Evolutionary conservation across 208 protist species (phyloP).

Genomic region (Tritrichomonas musculus): DNA sequence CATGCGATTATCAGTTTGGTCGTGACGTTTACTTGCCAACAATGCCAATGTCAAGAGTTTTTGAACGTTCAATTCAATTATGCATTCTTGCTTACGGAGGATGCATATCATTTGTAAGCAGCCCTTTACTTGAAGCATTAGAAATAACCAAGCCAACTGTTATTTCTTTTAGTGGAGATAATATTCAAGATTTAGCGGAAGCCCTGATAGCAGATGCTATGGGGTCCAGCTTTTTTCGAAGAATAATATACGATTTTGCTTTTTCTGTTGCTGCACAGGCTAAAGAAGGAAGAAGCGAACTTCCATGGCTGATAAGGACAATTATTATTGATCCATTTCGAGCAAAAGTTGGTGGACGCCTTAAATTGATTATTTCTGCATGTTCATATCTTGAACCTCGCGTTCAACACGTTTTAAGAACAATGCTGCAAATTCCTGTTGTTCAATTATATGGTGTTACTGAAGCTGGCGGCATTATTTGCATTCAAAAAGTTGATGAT

Average conservation of each 20-base stretch:
- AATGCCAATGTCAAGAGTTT: background rate
- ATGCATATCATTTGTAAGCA: background rate
- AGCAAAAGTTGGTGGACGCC: background rate
- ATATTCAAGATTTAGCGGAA: background rate
- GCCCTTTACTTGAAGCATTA: background rate
- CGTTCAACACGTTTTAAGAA: background rate
- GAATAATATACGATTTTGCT: background rate
- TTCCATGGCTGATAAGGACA: background rate
- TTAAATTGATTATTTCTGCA: background rate
- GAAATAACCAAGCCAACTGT: background rate
- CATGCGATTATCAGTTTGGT: background rate
- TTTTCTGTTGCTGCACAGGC: background rate
- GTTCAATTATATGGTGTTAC: background rate
- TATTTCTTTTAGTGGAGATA: background rate
- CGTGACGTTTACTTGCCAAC: background rate
- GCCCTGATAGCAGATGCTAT: background rate
- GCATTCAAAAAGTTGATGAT: background rate
- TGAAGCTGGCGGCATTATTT: background rate
- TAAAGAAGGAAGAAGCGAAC: background rate
- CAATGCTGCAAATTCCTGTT: background rate
- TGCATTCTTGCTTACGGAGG: background rate
- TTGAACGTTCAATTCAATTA: background rate
- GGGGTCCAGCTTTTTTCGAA: background rate
- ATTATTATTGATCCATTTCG: background rate
- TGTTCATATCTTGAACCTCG: background rate